Base-by-base conservation (phyloP, 192 early-diverging fungal species). In the Coemansia sp. region DNA sequence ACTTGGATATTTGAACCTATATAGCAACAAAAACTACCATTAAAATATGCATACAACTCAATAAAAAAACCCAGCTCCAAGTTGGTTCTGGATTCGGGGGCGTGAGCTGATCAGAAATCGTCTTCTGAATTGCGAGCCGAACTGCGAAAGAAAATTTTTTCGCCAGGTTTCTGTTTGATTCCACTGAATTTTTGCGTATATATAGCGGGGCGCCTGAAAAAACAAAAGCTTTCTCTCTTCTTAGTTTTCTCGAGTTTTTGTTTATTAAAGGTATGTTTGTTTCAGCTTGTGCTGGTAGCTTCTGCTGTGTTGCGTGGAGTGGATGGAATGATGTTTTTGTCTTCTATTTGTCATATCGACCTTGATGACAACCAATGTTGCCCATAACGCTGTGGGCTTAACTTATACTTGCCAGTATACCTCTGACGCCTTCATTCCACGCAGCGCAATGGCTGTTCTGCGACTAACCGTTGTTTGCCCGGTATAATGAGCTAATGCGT, bases 341-440 rank as follows among this genome's bases (percentile, higher is more conserved):
- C 60, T 75, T 75, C 57, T 63, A 64, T 61, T 65, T 50, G 32
- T 56, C 71, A 55, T 64, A 75, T 64, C 71, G 71, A 75, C 57
- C 64, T 23, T 75, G 71, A 47, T 75, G 71, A 75, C 23, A 7
- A 53, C 26, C 49, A 64, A 60, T 53, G 16, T 49, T 56, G 66
- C 66, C 66, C 65, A 65, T 60, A 61, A 26, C 72, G 72, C 72
- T 69, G 55, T 69, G 72, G 72, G 66, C 58, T 15, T 53, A 43
- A 39, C 34, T 75, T 30, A 76, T 76, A 76, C 72, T 76, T 64
- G 72, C 72, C 72, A 76, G 72, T 76, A 76, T 76, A 56, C 44
- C 39, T 3, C 54, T 56, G 54, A 56, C 54, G 30, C 20, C 41
- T 41, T 56, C 17, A 32, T 31, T 39, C 11, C 5, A 6, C 14